A percentile compares a stretch with the other conserved stretches of the same genome.
Conservation (phyloP, 2,329 filamentous ascomycete species). For the Alternaria longipes region DNA sequence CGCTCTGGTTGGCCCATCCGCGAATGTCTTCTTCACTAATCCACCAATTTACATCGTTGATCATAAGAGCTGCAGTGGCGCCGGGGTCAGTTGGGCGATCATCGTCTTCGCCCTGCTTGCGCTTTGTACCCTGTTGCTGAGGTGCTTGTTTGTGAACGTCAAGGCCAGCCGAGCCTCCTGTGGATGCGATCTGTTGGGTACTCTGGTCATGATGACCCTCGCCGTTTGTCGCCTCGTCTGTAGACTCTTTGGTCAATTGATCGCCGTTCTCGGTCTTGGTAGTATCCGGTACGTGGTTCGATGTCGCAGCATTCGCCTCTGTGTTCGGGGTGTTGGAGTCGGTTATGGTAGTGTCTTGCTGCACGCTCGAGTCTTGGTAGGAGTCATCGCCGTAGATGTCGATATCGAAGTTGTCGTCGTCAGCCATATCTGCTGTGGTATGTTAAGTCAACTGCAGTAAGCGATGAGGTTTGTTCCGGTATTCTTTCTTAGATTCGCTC, state of each 20-base stretch:
- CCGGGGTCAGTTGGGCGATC: conserved; percentile 66
- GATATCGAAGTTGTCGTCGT: conserved; percentile 76
- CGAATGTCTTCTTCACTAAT: conserved; percentile 89
- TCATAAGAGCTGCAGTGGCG: conserved; percentile 76
- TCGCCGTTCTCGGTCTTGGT: conserved; percentile 21
- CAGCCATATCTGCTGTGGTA: conserved; percentile 55
- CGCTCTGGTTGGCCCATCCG: conserved; percentile 82
- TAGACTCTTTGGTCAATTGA: conserved; percentile 30
- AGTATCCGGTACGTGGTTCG: conserved; percentile 23
- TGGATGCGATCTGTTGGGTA: conserved; percentile 56
- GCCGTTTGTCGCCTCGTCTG: conserved; percentile 32
- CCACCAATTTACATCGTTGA: conserved; percentile 97
- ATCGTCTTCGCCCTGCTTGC: conserved; percentile 64
- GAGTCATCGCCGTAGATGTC: conserved; percentile 73
- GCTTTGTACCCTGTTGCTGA: conserved; percentile 67
- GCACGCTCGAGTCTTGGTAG: conserved; percentile 37
- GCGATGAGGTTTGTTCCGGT: conserved; percentile 34
- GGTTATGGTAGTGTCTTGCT: conserved; percentile 37
- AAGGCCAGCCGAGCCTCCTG: conserved; percentile 51
- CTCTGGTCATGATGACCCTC: conserved; percentile 39
- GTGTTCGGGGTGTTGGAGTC: conserved; percentile 42
- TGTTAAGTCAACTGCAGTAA: conserved; percentile 38
- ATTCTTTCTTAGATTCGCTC: conserved; percentile 49
- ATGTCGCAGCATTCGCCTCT: conserved; percentile 36
- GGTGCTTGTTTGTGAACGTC: conserved; percentile 55